Percentiles rank a stretch among this genome's conserved stretches.
Conservation (phyloP, 352 stramenopile genomes). For the Pythium rhizo-oryzae region DNA sequence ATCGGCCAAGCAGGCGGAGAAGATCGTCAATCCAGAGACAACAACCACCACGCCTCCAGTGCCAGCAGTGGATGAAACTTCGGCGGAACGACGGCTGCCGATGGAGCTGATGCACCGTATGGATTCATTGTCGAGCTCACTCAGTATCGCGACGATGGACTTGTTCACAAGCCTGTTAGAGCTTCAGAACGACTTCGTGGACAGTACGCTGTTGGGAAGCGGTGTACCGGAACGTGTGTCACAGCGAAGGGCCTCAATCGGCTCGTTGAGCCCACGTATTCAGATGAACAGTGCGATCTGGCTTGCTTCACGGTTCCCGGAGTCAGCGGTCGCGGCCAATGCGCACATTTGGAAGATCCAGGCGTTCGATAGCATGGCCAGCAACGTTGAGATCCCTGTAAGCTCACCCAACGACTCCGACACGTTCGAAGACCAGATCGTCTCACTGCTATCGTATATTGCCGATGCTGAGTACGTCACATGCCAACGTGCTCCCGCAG, state of each 20-base stretch:
- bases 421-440: conserved; percentile 59
- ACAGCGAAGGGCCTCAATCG: conserved; percentile 6
- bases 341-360: conserved; percentile 83
- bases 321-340: conserved; percentile 75
- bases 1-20: neutral
- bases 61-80: neutral
- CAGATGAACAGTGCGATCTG: conserved; percentile 50
- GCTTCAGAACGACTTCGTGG: conserved; percentile 64
- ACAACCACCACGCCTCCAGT: neutral
- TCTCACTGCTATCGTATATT: conserved; percentile 86
- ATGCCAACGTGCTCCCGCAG: conserved; percentile 59
- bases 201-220: conserved; percentile 53
- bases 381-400: conserved; percentile 58
- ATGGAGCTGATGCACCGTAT: conserved; percentile 78
- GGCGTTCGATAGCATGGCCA: conserved; percentile 52
- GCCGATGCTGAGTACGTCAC: conserved; percentile 80
- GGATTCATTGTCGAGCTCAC: conserved; percentile 74
- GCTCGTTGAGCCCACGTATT: conserved; percentile 23
- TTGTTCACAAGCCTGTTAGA: conserved; percentile 77
- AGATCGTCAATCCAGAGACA: neutral
- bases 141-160: conserved; percentile 85
- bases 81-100: conserved; percentile 46
- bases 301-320: conserved; percentile 81
- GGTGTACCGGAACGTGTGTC: neutral
- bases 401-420: conserved; percentile 24